Evolutionary conservation across 257 asterid species (phyloP).

Genomic region (Solanum bukasovii): DNA sequence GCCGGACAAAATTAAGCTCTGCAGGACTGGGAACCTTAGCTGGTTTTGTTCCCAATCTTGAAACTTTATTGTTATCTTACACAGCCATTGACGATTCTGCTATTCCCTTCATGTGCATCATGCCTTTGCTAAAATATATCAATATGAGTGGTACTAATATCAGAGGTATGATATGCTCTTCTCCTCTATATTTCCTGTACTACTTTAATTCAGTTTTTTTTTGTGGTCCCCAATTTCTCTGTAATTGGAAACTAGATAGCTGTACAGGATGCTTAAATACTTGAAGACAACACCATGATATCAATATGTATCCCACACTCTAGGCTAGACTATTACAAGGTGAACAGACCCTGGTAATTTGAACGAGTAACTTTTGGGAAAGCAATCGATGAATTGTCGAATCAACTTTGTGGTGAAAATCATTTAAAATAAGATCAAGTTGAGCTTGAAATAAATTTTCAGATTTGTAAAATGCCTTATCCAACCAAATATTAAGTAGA

Average conservation of each 20-base stretch:
- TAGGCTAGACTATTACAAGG: neutral
- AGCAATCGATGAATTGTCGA: neutral
- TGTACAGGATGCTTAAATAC: neutral
- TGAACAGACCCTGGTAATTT: neutral
- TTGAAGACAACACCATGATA: neutral
- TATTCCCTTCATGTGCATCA: conserved; percentile 48
- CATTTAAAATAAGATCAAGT: neutral
- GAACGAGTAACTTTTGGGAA: neutral
- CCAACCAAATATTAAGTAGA: neutral
- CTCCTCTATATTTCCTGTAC: neutral
- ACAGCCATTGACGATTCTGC: conserved; percentile 56
- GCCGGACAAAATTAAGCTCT: conserved; percentile 55
- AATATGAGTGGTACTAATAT: conserved; percentile 52
- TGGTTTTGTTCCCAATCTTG: conserved; percentile 67
- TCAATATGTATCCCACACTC: neutral
- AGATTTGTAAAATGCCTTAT: neutral
- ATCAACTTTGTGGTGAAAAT: neutral
- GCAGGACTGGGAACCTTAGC: conserved; percentile 57
- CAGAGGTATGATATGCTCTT: conserved; percentile 38
- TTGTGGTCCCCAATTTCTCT: neutral
- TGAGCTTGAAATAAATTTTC: neutral
- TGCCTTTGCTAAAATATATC: conserved; percentile 56
- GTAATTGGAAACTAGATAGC: neutral
- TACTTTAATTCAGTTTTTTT: neutral
- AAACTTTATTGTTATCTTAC: conserved; percentile 51